Conservation (phyloP, 805 yeast species). For the Myxozyma neotropica region DNA sequence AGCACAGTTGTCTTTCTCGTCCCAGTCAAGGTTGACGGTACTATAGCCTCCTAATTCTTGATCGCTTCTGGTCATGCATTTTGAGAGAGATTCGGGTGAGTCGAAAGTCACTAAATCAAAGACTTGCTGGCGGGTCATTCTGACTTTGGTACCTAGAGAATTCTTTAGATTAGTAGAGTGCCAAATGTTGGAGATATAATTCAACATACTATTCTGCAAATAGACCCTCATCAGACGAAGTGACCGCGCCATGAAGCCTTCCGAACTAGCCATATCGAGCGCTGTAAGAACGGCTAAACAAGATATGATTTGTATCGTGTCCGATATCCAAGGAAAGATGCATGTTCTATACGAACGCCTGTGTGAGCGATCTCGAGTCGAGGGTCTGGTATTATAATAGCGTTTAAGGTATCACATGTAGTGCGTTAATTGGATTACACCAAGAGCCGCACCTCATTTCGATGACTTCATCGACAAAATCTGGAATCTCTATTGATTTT, state of each 20-base stretch:
- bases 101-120: conserved; percentile 61
- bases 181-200: too few species aligned
- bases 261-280: not conserved
- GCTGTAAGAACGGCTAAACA: too few species aligned
- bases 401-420: not conserved
- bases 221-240: not conserved
- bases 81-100: conserved; percentile 51
- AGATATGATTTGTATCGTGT: too few species aligned
- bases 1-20: conserved; percentile 52
- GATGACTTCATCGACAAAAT: conserved; percentile 4
- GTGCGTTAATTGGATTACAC: not conserved
- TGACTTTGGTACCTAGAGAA: conserved; percentile 8
- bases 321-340: not conserved
- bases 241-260: conserved; percentile 18
- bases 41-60: conserved; percentile 79
- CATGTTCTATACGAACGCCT: not conserved
- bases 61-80: conserved; percentile 66
- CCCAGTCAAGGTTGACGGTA: conserved; percentile 55
- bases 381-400: not conserved
- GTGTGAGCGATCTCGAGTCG: not conserved
- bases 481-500: not conserved
- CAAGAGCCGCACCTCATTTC: conserved; percentile 5
- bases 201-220: conserved; percentile 2
- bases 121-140: conserved; percentile 33
- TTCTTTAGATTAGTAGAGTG: not conserved